A percentile compares a stretch with the other conserved stretches of the same genome.
These are phyloP conservation scores for Trichoderma sp. DNA, from an alignment of 2,329 filamentous ascomycete species.

Conservation along the genomic window DNA sequence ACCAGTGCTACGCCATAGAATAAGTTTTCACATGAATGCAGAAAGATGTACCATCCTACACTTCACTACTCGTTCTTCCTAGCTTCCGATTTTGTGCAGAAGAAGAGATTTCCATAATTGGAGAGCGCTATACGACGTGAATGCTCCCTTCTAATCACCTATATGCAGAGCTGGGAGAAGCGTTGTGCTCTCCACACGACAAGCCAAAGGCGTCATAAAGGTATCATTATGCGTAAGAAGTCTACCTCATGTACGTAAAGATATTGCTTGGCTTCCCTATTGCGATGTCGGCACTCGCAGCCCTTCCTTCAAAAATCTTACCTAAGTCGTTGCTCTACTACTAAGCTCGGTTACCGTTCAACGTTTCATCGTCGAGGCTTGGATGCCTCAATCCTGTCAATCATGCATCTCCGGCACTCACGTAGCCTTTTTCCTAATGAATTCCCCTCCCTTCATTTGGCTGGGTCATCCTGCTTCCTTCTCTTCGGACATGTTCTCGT, in stretches of 20 bases:
- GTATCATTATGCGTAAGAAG: not conserved
- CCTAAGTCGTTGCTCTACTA: constrained; percentile 3
- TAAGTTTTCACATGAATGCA: too few species aligned
- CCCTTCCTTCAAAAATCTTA: not conserved
- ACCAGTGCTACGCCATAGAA: not conserved
- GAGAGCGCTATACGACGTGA: not conserved
- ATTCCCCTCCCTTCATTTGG: not conserved
- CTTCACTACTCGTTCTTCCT: not conserved
- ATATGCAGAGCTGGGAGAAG: too few species aligned
- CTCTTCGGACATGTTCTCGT: not conserved
- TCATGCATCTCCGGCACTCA: not conserved
- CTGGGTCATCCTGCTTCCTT: not conserved
- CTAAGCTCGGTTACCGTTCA: not conserved
- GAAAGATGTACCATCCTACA: not conserved
- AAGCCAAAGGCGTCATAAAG: not conserved
- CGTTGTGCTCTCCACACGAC: too few species aligned
- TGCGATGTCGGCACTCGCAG: not conserved
- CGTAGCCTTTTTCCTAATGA: not conserved
- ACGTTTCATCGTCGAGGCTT: not conserved
- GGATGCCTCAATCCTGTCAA: not conserved
- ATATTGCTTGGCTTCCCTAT: not conserved
- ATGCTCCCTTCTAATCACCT: not conserved
- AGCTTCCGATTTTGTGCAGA: not conserved
- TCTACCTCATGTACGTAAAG: not conserved
- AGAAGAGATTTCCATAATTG: not conserved